Conservation (phyloP, 352 stramenopile species). For the Aphanomyces astaci region DNA sequence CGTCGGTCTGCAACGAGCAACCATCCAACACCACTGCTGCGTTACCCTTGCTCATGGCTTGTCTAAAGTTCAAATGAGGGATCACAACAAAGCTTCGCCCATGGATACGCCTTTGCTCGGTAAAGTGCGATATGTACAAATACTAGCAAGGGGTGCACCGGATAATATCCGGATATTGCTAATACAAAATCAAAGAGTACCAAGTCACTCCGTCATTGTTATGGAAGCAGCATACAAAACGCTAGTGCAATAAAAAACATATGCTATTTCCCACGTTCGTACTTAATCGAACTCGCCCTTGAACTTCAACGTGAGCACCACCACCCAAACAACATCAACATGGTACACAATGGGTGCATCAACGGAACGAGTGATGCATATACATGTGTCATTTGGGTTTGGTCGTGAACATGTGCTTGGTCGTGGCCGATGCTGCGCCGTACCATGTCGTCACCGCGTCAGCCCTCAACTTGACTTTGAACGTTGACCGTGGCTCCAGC, state of each 20-base stretch:
- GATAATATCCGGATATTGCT: neutral
- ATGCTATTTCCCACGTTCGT: neutral
- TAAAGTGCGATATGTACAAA: neutral
- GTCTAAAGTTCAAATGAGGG: conserved; percentile 8
- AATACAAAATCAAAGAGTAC: neutral
- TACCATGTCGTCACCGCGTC: neutral
- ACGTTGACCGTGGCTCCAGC: conserved; percentile 10
- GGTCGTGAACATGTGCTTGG: conserved; percentile 9
- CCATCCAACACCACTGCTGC: conserved; percentile 45
- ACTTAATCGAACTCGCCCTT: neutral
- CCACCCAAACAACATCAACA: too few relatives aligned
- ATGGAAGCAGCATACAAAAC: neutral
- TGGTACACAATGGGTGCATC: too few relatives aligned
- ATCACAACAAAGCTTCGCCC: neutral
- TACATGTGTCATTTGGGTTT: neutral
- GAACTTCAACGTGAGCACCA: conserved; percentile 6
- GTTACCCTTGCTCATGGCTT: neutral
- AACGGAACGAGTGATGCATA: neutral
- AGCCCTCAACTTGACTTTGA: conserved; percentile 16
- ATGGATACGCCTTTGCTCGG: neutral
- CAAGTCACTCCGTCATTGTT: neutral
- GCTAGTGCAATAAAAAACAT: neutral
- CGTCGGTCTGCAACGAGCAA: conserved; percentile 54
- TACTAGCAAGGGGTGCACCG: neutral
- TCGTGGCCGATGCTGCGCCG: neutral